Conservation (phyloP, 352 stramenopile genomes). For the Phytophthora rubi region DNA sequence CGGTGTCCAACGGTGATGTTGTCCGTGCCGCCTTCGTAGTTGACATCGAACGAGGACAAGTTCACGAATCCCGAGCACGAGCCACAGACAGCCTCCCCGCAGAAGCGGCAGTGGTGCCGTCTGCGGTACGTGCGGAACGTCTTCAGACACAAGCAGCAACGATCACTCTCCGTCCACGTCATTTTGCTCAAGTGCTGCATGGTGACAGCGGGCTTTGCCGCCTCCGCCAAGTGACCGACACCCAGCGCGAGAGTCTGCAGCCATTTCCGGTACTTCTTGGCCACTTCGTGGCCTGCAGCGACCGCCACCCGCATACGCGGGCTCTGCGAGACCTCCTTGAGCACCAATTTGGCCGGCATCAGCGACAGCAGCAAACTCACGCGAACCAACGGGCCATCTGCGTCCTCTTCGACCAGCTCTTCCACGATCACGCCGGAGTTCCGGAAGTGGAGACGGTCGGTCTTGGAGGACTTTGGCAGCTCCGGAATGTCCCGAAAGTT, state of each 20-base stretch:
- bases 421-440: slow-evolving; percentile 67
- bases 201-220: slow-evolving; percentile 30
- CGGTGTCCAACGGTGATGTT: slow-evolving; percentile 19
- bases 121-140: slow-evolving; percentile 61
- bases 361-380: slow-evolving; percentile 67
- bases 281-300: slow-evolving; percentile 28
- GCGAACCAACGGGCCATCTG: slow-evolving; percentile 43
- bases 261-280: slow-evolving; percentile 67
- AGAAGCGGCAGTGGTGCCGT: slow-evolving; percentile 77
- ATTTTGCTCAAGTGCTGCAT: slow-evolving; percentile 39
- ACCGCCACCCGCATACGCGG: slow-evolving; percentile 41
- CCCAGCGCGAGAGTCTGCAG: slow-evolving; percentile 48
- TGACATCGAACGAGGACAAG: slow-evolving; percentile 41
- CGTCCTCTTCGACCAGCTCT: slow-evolving; percentile 33
- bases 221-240: slow-evolving; percentile 49
- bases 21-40: slow-evolving; percentile 17
- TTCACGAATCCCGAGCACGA: slow-evolving; percentile 70
- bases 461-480: slow-evolving; percentile 52
- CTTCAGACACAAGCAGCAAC: slow-evolving; percentile 68
- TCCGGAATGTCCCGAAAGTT: slow-evolving; percentile 72
- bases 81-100: slow-evolving; percentile 65
- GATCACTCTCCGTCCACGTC: slow-evolving; percentile 57
- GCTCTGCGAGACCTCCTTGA: slow-evolving; percentile 47
- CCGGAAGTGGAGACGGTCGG: slow-evolving; percentile 59
- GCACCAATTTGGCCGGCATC: slow-evolving; percentile 48